Conservation (phyloP, 352 stramenopile genomes). For the Globisporangium radiosum region DNA sequence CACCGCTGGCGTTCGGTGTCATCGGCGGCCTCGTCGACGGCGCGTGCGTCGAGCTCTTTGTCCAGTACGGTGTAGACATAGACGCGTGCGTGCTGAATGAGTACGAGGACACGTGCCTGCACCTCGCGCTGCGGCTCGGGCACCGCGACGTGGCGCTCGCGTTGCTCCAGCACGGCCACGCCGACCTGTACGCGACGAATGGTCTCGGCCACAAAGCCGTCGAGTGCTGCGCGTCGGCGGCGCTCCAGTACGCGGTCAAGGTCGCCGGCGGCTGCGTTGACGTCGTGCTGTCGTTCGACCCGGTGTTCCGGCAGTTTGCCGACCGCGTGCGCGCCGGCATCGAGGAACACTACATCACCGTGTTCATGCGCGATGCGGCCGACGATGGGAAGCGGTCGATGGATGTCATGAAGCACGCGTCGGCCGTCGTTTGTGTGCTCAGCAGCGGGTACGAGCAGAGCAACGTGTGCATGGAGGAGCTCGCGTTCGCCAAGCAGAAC, state of each 20-base stretch:
- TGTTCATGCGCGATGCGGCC: constrained; percentile 49
- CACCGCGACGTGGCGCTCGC: constrained; percentile 56
- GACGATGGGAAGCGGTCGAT: constrained; percentile 42
- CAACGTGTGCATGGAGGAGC: constrained; percentile 69
- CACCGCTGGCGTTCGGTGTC: constrained; percentile 56
- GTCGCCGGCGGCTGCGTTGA: constrained; percentile 56
- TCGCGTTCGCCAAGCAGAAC: constrained; percentile 65
- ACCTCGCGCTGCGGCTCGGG: constrained; percentile 57
- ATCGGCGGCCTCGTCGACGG: constrained; percentile 41
- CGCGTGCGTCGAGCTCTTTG: constrained; percentile 47
- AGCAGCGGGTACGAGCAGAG: constrained; percentile 60
- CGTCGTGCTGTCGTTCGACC: constrained; percentile 76
- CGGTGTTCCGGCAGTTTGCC: constrained; percentile 51
- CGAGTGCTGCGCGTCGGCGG: constrained; percentile 67
- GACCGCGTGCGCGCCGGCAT: constrained; percentile 55
- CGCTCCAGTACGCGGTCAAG: constrained; percentile 75
- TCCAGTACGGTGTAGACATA: constrained; percentile 41
- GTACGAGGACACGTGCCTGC: constrained; percentile 57
- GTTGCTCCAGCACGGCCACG: constrained; percentile 48
- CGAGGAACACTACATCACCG: constrained; percentile 69
- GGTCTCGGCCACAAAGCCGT: constrained; percentile 46
- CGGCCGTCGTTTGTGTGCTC: constrained; percentile 65
- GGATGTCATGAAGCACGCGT: constrained; percentile 53
- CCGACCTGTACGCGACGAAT: constrained; percentile 50
- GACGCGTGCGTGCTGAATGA: constrained; percentile 39